Evolutionary conservation across 805 yeast species (phyloP).

Genomic region (Lipomyces japonicus): DNA sequence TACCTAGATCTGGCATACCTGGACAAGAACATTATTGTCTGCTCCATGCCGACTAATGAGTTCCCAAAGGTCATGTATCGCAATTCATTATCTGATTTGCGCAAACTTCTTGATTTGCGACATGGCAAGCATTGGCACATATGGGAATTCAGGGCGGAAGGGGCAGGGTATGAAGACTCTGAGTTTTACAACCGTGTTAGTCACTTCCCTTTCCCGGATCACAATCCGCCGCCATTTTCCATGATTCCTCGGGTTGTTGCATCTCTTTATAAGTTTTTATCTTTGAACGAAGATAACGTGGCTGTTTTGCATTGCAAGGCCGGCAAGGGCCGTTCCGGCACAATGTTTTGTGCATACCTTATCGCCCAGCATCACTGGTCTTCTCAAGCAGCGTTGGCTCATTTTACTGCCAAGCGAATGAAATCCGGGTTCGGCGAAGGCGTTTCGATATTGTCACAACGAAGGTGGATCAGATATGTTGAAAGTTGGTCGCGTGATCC

Average conservation of each 20-base stretch:
- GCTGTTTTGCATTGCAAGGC: conserved; percentile 82
- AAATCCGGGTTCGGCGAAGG: conserved; percentile 56
- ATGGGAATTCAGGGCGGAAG: conserved; percentile 67
- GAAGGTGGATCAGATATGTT: conserved; percentile 61
- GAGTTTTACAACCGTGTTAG: conserved; percentile 39
- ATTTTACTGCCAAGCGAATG: conserved; percentile 60
- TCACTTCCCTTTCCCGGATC: conserved; percentile 67
- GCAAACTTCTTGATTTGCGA: conserved; percentile 44
- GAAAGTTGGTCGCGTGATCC: conserved; percentile 35
- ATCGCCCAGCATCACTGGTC: conserved; percentile 47
- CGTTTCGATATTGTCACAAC: conserved; percentile 67
- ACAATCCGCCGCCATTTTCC: conserved; percentile 64
- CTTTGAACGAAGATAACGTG: conserved; percentile 41
- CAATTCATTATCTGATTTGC: conserved; percentile 51
- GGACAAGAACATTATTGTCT: conserved; percentile 60
- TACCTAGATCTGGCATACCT: conserved; percentile 65
- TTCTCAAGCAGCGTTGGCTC: conserved; percentile 46
- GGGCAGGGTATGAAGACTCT: conserved; percentile 42
- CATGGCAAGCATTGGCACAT: conserved; percentile 65
- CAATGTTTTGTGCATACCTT: conserved; percentile 65
- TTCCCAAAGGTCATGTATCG: conserved; percentile 47
- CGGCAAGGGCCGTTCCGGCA: conserved; percentile 90
- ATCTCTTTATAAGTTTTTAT: conserved; percentile 47
- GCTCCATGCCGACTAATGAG: conserved; percentile 66
- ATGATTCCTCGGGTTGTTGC: conserved; percentile 46